Evolutionary conservation across 768 basidiomycete genomes (phyloP).

Genomic region (Podaxis rugospora): DNA sequence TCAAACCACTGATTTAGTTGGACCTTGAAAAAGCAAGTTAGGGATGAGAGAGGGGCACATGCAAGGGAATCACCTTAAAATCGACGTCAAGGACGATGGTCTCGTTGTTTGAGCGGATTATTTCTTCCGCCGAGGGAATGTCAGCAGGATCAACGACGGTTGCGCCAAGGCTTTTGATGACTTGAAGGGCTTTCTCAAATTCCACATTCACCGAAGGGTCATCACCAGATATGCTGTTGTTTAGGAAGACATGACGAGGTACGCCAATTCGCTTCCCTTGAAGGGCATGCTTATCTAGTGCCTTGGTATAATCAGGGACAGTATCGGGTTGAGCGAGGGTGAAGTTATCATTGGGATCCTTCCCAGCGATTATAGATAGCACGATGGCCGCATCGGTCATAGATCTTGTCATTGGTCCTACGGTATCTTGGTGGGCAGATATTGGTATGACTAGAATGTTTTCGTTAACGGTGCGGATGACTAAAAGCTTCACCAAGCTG

Average conservation of each 20-base stretch:
- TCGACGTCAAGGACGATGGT: conserved; percentile 49
- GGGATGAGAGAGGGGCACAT: not conserved
- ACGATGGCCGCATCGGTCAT: conserved; percentile 52
- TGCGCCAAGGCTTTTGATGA: conserved; percentile 37
- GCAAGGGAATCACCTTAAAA: conserved; percentile 43
- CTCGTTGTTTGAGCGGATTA: conserved; percentile 46
- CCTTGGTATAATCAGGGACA: conserved; percentile 54
- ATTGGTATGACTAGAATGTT: conserved; percentile 45
- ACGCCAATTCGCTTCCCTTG: conserved; percentile 52
- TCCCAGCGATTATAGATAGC: conserved; percentile 52
- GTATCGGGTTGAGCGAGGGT: conserved; percentile 46
- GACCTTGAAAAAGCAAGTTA: conserved; percentile 31
- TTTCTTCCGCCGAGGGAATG: conserved; percentile 49
- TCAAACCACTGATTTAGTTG: conserved; percentile 47
- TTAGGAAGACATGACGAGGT: conserved; percentile 36
- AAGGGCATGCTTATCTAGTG: conserved; percentile 44
- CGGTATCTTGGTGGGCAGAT: conserved; percentile 52
- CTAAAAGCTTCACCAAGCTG: conserved; percentile 2
- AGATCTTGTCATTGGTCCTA: conserved; percentile 53
- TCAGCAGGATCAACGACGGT: conserved; percentile 61
- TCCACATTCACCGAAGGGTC: conserved; percentile 31
- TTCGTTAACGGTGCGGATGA: not conserved
- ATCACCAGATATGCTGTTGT: conserved; percentile 27
- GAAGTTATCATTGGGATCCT: conserved; percentile 50
- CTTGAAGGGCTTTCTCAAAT: conserved; percentile 35